Evolutionary conservation across 352 stramenopile species (phyloP).

Genomic region (Phytophthora parvispora): DNA sequence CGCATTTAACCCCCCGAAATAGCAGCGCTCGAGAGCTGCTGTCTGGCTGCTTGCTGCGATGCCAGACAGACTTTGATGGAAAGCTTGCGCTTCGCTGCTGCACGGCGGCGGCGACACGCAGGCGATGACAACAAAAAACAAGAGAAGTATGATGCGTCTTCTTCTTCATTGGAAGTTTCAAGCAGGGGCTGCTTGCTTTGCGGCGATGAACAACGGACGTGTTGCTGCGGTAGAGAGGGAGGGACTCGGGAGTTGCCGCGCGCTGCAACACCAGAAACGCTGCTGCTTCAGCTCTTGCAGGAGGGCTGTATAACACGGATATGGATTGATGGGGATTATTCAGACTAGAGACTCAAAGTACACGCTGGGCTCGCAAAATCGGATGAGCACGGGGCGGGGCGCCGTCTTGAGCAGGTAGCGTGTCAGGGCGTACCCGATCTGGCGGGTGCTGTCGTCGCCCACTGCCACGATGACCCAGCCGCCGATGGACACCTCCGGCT

Average conservation of each 20-base stretch:
- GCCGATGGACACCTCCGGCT: slow-evolving; percentile 38
- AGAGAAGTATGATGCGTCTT: neutral
- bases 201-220: neutral
- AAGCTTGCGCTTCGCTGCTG: neutral
- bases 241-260: slow-evolving; percentile 3
- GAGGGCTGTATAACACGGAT: neutral
- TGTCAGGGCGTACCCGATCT: slow-evolving; percentile 72
- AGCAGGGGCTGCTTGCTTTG: neutral
- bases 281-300: slow-evolving; percentile 4
- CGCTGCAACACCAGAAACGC: neutral
- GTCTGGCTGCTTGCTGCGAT: neutral
- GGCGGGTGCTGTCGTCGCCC: slow-evolving; percentile 71
- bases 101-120: neutral
- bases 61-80: neutral
- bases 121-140: neutral
- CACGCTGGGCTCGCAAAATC: slow-evolving; percentile 81
- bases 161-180: neutral
- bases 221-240: neutral
- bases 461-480: slow-evolving; percentile 83
- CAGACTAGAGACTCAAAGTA: slow-evolving; percentile 76
- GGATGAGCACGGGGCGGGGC: slow-evolving; percentile 66
- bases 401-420: slow-evolving; percentile 82
- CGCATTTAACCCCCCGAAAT: slow-evolving; percentile 7
- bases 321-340: slow-evolving; percentile 21
- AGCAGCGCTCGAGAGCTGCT: neutral